Conservation (phyloP, 768 basidiomycete genomes). For the Sarcodon aspratus region DNA sequence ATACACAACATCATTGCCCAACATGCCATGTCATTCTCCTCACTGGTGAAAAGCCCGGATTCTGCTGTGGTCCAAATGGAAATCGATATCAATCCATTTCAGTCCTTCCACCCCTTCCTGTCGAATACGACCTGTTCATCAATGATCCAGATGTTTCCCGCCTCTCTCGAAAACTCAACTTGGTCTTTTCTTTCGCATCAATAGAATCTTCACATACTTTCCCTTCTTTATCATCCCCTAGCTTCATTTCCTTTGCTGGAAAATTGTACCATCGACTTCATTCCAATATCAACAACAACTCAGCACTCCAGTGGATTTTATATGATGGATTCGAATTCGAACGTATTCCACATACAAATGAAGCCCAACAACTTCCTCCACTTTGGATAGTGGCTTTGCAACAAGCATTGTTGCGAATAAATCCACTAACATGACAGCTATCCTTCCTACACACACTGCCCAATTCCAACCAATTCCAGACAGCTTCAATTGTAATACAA, state of each 20-base stretch:
- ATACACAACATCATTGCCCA: constrained; percentile 4
- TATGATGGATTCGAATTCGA: constrained; percentile 17
- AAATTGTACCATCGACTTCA: constrained; percentile 21
- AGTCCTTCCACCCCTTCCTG: constrained; percentile 18
- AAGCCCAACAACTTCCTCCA: constrained; percentile 1
- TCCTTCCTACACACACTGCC: not conserved
- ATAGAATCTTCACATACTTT: constrained; percentile 16
- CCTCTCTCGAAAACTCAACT: constrained; percentile 16
- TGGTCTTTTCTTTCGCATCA: constrained; percentile 21
- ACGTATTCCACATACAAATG: not conserved
- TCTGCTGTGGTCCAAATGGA: constrained; percentile 21
- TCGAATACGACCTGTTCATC: constrained; percentile 14
- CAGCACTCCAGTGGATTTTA: constrained; percentile 20
- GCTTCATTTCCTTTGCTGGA: constrained; percentile 18
- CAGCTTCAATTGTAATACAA: constrained; percentile 8
- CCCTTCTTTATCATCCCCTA: constrained; percentile 8
- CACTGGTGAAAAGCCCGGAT: constrained; percentile 18
- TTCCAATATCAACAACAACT: constrained; percentile 12
- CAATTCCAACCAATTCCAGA: constrained; percentile 6
- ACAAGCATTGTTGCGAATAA: constrained; percentile 2
- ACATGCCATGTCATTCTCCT: constrained; percentile 14
- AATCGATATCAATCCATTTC: constrained; percentile 10
- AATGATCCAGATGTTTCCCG: constrained; percentile 15
- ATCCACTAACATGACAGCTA: constrained; percentile 7
- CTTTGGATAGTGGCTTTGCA: constrained; percentile 7